phyloP scores from a whole-genome alignment of 2,329 filamentous ascomycete species.

The Lachnellula willkommii region DNA sequence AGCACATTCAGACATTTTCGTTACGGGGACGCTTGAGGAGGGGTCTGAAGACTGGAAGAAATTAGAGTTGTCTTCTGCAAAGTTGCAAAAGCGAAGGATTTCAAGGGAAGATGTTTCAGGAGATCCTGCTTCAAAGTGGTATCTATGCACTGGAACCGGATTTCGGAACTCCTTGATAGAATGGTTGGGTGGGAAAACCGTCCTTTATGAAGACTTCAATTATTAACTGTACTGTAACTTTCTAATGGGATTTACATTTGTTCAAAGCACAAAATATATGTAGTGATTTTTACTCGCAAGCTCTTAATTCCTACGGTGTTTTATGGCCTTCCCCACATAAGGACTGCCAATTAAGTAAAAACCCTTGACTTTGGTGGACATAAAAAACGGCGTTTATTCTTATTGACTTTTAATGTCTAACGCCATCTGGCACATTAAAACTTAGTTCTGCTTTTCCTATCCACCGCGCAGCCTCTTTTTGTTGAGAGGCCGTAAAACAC shows the following conservation, averaged over 20 bases:
- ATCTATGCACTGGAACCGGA: constrained; percentile 50
- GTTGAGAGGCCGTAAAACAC: no score
- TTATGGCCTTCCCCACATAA: no score
- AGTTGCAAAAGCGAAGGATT: constrained; percentile 42
- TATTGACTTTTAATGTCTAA: no score
- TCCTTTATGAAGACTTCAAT: constrained; percentile 47
- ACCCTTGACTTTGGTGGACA: no score
- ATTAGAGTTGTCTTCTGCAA: constrained; percentile 27
- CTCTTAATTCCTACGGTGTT: background rate
- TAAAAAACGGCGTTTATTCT: no score
- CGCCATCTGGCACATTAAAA: no score
- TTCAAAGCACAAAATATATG: background rate
- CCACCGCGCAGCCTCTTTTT: no score
- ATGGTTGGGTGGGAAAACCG: constrained; percentile 43
- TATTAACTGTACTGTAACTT: constrained; percentile 17
- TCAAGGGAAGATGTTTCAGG: constrained; percentile 40
- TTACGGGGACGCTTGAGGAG: constrained; percentile 47
- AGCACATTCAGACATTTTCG: constrained; percentile 52
- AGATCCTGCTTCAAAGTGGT: constrained; percentile 42
- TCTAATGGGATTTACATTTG: background rate
- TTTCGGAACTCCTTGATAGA: constrained; percentile 44
- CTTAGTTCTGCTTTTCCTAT: no score
- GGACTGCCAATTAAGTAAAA: no score
- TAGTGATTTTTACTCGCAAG: background rate
- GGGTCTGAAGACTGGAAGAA: constrained; percentile 28